Evolutionary conservation across 106 monocot genomes (phyloP), one percentile per base, ranked within the genome.

Genomic region (Alisma plantagoaquatica): DNA sequence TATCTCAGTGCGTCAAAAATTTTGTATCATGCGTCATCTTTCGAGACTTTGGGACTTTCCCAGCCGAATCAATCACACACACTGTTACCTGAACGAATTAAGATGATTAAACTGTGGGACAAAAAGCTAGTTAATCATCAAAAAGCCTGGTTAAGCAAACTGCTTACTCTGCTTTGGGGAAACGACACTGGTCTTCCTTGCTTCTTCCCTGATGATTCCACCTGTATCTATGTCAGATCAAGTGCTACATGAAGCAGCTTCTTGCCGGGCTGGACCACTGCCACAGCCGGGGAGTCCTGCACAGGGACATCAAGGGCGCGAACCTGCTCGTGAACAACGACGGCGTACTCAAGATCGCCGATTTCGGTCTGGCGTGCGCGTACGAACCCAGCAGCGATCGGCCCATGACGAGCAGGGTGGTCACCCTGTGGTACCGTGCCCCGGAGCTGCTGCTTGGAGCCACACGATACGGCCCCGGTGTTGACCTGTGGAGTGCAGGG

Each of bases 401-500:
- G 33, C 67, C 74, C 19, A 61, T 91, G 53, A 91, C 91, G 23
- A 81, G 81, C 17, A 73, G 81, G 44, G 91, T 91, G 24, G 91
- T 91, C 10, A 91, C 91, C 8, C 49, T 91, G 35, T 91, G 91
- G 91, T 91, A 91, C 49, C 68, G 91, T 7, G 81, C 91, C 42
- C 91, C 91, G 24, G 91, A 91, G 38, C 81, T 91, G 49, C 66
- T 91, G 46, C 67, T 91, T 16, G 91, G 91, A 28, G 85, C 85
- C 27, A 85, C 81, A 22, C 65, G 68, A 23, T 91, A 91, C 60
- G 81, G 64, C 43, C 70, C 70, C 44, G 63, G 65, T 50, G 73
- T 91, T 27, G 91, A 91, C 70, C 65, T 91, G 49, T 91, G 91
- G 91, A 81, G 85, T 49, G 61, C 78, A 51, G 91, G 91, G 16